A percentile compares a stretch with the other conserved stretches of the same genome.
Evolutionary conservation across 257 asterid species (phyloP).

Genomic region (Orobanche coerulescens): DNA sequence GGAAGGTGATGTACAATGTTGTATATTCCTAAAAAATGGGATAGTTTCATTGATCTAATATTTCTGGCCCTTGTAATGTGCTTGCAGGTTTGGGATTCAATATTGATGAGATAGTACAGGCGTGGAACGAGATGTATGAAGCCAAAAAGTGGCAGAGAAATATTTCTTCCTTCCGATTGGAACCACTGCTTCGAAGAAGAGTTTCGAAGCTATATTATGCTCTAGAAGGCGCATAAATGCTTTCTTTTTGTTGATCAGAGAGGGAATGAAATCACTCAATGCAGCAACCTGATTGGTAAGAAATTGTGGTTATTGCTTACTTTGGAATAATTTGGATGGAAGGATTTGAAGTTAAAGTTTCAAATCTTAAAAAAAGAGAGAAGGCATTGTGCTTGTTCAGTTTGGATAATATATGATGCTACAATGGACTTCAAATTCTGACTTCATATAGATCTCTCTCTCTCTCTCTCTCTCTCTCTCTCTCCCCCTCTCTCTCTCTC

Average conservation of each 20-base stretch:
- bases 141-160: conserved; percentile 71
- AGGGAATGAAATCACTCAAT: conserved; percentile 17
- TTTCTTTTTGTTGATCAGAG: conserved; percentile 9
- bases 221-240: conserved; percentile 42
- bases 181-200: conserved; percentile 72
- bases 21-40: background rate
- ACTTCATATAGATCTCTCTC: no score
- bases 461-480: no score
- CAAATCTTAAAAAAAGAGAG: no score
- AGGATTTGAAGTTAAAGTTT: background rate
- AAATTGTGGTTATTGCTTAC: conserved; percentile 22
- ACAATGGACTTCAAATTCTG: background rate
- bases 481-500: no score
- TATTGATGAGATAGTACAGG: conserved; percentile 90
- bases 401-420: background rate
- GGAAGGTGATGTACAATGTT: conserved; percentile 40
- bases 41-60: background rate
- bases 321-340: no score
- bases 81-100: conserved; percentile 76
- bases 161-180: conserved; percentile 59
- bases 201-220: conserved; percentile 66
- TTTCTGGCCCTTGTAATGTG: conserved; percentile 8
- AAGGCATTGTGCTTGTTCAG: no score
- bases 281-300: conserved; percentile 21
- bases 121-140: conserved; percentile 94